Conservation (phyloP, 1,284 basidiomycete species). For the Ganoderma boninense region DNA sequence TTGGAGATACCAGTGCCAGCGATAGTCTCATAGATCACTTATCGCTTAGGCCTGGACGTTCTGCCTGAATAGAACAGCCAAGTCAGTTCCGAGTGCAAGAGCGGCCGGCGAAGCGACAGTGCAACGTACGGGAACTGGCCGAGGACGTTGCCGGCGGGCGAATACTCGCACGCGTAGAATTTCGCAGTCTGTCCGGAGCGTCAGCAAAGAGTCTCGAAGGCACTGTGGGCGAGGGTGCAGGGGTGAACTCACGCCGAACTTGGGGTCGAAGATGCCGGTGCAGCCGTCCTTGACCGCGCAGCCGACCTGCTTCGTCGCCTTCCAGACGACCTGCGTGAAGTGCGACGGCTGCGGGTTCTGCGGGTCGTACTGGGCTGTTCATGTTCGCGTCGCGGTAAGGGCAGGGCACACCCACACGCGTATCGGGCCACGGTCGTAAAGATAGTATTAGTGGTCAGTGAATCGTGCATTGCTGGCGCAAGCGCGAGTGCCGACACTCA, state of each 20-base stretch:
- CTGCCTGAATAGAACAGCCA: conserved; percentile 32
- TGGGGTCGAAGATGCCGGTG: conserved; percentile 53
- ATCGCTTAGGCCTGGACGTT: conserved; percentile 37
- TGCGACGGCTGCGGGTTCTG: conserved; percentile 66
- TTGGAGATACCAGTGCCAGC: too few relatives aligned
- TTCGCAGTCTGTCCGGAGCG: conserved; percentile 49
- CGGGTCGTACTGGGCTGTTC: conserved; percentile 61
- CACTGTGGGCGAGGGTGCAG: too few relatives aligned
- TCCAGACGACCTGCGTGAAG: conserved; percentile 80
- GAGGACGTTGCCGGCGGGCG: conserved; percentile 66
- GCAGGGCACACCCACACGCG: too few relatives aligned
- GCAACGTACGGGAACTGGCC: conserved; percentile 65
- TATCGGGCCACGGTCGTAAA: too few relatives aligned
- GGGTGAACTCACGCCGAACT: conserved; percentile 56
- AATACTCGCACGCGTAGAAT: conserved; percentile 76
- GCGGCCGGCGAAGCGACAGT: neutral
- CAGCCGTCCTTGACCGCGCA: conserved; percentile 61
- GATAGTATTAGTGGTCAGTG: too few relatives aligned
- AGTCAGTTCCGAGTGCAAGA: neutral
- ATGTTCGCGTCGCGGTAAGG: neutral
- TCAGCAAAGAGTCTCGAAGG: too few relatives aligned
- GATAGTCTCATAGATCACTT: too few relatives aligned
- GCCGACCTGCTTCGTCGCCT: conserved; percentile 65
- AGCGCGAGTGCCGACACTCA: neutral
- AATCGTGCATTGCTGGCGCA: too few relatives aligned